Evolutionary conservation across 2,329 filamentous ascomycete species (phyloP).

Genomic region (Colletotrichum limetticola): DNA sequence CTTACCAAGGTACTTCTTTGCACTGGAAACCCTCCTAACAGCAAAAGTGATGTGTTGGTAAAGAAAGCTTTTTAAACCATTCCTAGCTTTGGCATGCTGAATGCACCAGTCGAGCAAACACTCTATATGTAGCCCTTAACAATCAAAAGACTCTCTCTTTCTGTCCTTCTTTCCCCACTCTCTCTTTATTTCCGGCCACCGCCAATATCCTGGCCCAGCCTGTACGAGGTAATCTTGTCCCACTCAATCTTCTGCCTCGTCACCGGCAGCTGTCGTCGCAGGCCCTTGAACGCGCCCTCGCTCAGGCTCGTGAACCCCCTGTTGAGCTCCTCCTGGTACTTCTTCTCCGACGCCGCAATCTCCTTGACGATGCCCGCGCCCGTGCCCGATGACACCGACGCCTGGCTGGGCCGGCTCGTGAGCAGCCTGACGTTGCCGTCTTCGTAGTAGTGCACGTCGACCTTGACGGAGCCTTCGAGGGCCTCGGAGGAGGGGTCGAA

Average conservation of each 20-base stretch:
- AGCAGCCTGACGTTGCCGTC: slow-evolving; percentile 96
- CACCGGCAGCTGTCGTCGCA: slow-evolving; percentile 92
- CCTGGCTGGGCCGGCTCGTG: slow-evolving; percentile 81
- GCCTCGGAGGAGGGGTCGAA: slow-evolving; percentile 75
- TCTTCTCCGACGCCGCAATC: slow-evolving; percentile 84
- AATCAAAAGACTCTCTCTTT: slow-evolving; percentile 6
- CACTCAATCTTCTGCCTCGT: slow-evolving; percentile 99
- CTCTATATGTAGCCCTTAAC: not conserved
- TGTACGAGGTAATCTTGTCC: slow-evolving; percentile 97
- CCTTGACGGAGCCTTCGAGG: slow-evolving; percentile 84
- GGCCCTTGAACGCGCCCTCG: slow-evolving; percentile 93
- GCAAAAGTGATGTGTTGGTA: not conserved
- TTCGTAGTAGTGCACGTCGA: slow-evolving; percentile 99
- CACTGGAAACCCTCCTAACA: not conserved
- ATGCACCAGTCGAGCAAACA: not conserved
- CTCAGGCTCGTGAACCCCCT: slow-evolving; percentile 87
- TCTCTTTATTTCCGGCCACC: slow-evolving; percentile 66
- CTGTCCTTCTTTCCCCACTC: not conserved
- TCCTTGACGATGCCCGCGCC: slow-evolving; percentile 79
- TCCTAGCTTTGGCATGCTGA: not conserved
- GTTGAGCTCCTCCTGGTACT: slow-evolving; percentile 97
- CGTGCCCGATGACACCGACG: slow-evolving; percentile 69
- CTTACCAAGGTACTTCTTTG: no score
- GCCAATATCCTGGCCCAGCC: slow-evolving; percentile 83
- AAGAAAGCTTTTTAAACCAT: not conserved